Evolutionary conservation across 352 stramenopile species (phyloP).

Genomic region (Pilasporangium apinafurcum): DNA sequence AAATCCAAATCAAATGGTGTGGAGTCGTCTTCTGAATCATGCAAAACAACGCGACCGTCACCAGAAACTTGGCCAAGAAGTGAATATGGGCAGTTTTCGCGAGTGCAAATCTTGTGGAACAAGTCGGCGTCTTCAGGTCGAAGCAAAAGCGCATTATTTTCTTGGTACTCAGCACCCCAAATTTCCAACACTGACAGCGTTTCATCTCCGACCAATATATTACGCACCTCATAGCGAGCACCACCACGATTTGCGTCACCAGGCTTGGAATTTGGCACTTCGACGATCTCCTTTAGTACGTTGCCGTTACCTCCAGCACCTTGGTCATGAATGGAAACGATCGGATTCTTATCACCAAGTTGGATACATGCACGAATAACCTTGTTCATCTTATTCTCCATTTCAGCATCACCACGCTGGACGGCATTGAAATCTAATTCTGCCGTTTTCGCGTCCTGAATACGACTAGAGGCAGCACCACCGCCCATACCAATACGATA

Average conservation of each 20-base stretch:
- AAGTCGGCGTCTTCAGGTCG: constrained; percentile 84
- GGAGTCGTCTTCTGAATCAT: constrained; percentile 92
- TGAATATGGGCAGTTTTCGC: constrained; percentile 96
- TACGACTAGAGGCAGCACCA: constrained; percentile 93
- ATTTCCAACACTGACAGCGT: constrained; percentile 99
- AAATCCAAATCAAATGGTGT: constrained; percentile 96
- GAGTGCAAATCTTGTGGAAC: constrained; percentile 93
- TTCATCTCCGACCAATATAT: constrained; percentile 95
- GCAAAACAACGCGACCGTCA: constrained; percentile 95
- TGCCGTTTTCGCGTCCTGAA: constrained; percentile 91
- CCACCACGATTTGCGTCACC: constrained; percentile 84
- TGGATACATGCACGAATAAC: constrained; percentile 98
- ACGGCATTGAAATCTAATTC: constrained; percentile 99
- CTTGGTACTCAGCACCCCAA: constrained; percentile 99
- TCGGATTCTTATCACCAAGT: constrained; percentile 96
- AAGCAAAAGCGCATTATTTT: constrained; percentile 98
- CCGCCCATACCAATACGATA: constrained; percentile 99
- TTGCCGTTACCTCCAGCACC: constrained; percentile 99
- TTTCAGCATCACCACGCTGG: constrained; percentile 98
- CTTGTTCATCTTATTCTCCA: constrained; percentile 99
- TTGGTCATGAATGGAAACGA: constrained; percentile 99
- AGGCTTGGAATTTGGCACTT: constrained; percentile 77
- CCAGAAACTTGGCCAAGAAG: constrained; percentile 95
- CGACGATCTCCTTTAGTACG: constrained; percentile 99
- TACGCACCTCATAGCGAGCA: constrained; percentile 93